Percentiles rank a stretch among this genome's conserved stretches.
phyloP scores from a whole-genome alignment of 2,329 filamentous ascomycete species.

The Cladosporium oxysporum region DNA sequence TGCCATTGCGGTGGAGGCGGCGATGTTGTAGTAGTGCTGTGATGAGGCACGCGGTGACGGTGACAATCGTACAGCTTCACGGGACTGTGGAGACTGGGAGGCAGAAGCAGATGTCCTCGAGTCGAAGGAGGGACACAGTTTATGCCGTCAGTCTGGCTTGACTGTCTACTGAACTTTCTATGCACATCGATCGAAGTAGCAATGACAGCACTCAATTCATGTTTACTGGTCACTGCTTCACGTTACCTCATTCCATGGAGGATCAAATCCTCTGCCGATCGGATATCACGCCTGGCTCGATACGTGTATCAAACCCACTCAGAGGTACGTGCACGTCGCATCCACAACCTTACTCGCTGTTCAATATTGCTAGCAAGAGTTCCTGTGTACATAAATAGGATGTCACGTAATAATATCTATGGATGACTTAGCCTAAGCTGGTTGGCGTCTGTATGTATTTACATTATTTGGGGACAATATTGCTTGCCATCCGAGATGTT shows the following conservation, averaged over 20 bases:
- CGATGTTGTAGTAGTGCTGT: neutral
- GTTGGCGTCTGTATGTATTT: neutral
- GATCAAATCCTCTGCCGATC: neutral
- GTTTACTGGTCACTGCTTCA: neutral
- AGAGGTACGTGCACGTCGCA: neutral
- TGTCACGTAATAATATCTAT: neutral
- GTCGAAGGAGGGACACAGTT: neutral
- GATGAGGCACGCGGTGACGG: neutral
- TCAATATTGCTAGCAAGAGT: neutral
- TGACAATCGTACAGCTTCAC: neutral
- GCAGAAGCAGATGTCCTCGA: neutral
- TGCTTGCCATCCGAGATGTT: neutral
- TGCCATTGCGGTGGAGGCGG: neutral
- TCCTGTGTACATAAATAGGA: neutral
- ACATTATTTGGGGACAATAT: neutral
- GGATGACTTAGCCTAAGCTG: neutral
- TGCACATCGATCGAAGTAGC: neutral
- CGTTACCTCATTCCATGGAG: neutral
- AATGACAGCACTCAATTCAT: neutral
- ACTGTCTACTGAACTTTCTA: neutral
- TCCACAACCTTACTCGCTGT: neutral
- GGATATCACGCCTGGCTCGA: neutral
- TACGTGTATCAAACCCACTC: neutral
- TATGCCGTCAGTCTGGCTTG: neutral
- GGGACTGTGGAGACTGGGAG: neutral